These are phyloP conservation scores for Stagonosporopsis vannaccii DNA, from an alignment of 2,329 filamentous ascomycete species.

Conservation along the genomic window DNA sequence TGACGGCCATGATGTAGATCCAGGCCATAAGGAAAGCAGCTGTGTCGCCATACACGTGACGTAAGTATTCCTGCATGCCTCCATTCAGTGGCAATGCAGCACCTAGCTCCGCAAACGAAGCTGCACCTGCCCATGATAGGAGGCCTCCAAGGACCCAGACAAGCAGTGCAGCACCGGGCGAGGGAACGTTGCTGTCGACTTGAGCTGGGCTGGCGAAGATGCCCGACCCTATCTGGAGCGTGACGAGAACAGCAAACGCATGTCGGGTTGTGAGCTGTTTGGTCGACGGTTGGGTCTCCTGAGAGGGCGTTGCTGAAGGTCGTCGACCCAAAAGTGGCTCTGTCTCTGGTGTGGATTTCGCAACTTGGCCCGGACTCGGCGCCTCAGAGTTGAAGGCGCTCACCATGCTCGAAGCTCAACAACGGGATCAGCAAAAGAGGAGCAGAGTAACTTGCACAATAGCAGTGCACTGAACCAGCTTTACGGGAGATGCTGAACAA, in stretches of 20 bases:
- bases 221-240: constrained; percentile 70
- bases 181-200: constrained; percentile 69
- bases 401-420: constrained; percentile 11
- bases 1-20: constrained; percentile 71
- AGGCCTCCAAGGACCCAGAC: constrained; percentile 69
- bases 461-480: not conserved
- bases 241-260: constrained; percentile 66
- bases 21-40: constrained; percentile 70
- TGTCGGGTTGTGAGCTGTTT: constrained; percentile 48
- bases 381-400: constrained; percentile 7
- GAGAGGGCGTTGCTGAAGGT: constrained; percentile 23
- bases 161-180: constrained; percentile 64
- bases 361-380: constrained; percentile 18
- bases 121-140: constrained; percentile 69
- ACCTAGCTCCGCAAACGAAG: constrained; percentile 68
- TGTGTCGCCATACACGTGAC: constrained; percentile 67
- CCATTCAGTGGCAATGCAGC: constrained; percentile 70
- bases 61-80: constrained; percentile 69
- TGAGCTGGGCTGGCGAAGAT: constrained; percentile 70
- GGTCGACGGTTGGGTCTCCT: constrained; percentile 14
- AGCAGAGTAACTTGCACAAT: not conserved
- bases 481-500: not conserved
- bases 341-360: constrained; percentile 30
- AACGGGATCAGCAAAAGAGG: not conserved
- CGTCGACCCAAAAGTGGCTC: constrained; percentile 37